Evolutionary conservation across 306 rosid species (phyloP).

Genomic region (Acacia melanoxylon): DNA sequence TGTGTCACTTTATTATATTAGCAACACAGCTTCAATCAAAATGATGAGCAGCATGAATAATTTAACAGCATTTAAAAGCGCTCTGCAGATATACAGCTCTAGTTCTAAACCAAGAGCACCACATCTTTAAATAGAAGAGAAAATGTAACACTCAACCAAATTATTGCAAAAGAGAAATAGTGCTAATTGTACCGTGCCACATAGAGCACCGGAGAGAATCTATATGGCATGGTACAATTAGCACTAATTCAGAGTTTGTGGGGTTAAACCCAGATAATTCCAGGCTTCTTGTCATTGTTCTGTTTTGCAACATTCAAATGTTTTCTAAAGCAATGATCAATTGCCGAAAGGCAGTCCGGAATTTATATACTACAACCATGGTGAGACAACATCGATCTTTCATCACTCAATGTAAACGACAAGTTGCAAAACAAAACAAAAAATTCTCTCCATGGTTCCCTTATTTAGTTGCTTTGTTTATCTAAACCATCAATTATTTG

Average conservation of each 20-base stretch:
- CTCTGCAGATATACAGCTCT: not conserved
- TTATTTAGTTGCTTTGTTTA: not conserved
- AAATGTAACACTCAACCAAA: not conserved
- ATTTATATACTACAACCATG: not conserved
- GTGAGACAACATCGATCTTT: not conserved
- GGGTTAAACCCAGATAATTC: no score
- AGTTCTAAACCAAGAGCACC: not conserved
- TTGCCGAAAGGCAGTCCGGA: not conserved
- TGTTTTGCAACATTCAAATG: no score
- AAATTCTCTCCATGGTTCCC: not conserved
- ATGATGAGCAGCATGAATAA: no score
- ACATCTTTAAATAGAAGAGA: not conserved
- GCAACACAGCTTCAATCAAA: not conserved
- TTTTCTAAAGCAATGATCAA: no score
- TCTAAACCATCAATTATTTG: not conserved
- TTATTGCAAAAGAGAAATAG: not conserved
- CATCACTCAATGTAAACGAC: not conserved
- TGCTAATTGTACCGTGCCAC: no score
- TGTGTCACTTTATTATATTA: not conserved
- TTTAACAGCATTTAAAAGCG: not conserved
- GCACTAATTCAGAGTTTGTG: not conserved
- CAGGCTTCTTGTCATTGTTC: no score
- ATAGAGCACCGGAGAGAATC: no score
- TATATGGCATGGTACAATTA: not conserved
- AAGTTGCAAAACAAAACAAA: not conserved